Conservation (phyloP, 2,329 filamentous ascomycete species). For the Fusarium sp. region DNA sequence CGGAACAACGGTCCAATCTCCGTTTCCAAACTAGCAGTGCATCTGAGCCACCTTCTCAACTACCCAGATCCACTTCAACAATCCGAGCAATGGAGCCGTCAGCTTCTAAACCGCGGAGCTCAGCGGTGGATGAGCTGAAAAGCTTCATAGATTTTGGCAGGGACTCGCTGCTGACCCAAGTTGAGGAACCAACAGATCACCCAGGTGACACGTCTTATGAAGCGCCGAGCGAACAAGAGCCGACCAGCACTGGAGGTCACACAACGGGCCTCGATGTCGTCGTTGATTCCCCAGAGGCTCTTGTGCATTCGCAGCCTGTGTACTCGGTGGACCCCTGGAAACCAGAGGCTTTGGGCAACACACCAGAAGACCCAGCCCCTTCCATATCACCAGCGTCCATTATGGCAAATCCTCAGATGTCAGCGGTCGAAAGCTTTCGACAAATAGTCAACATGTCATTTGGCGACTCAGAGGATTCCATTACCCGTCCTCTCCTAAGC, state of each 20-base stretch:
- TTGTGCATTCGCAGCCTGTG: constrained; percentile 36
- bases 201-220: constrained; percentile 17
- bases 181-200: constrained; percentile 26
- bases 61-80: not conserved
- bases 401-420: constrained; percentile 42
- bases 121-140: constrained; percentile 45
- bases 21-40: not conserved
- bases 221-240: constrained; percentile 4
- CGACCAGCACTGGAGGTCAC: not conserved
- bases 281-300: constrained; percentile 35
- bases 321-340: constrained; percentile 48
- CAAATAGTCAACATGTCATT: constrained; percentile 43
- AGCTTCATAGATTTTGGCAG: constrained; percentile 45
- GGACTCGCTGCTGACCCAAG: constrained; percentile 32
- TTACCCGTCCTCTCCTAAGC: constrained; percentile 41
- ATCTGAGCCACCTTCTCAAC: constrained; percentile 1
- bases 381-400: constrained; percentile 50
- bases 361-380: constrained; percentile 38
- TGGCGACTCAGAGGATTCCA: constrained; percentile 30
- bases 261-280: constrained; percentile 21
- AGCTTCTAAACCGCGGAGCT: constrained; percentile 24
- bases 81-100: constrained; percentile 40
- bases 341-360: constrained; percentile 41
- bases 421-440: constrained; percentile 41
- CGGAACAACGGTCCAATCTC: not conserved